A percentile compares a stretch with the other conserved stretches of the same genome.
Conservation (phyloP, 1,284 basidiomycete genomes). For the Sanghuangporus weigelae region DNA sequence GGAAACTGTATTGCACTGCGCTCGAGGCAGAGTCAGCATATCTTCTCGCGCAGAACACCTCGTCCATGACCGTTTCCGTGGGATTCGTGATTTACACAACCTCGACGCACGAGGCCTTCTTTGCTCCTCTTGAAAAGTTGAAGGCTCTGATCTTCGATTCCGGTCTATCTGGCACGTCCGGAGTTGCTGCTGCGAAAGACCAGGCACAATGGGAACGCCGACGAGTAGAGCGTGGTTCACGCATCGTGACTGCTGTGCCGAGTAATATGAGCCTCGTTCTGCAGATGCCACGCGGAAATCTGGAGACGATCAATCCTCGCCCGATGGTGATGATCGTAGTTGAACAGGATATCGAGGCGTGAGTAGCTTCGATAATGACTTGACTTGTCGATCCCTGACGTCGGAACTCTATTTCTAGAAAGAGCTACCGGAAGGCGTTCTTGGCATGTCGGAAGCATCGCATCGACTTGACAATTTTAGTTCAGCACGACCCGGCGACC, state of each 20-base stretch:
- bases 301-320: conserved; percentile 93
- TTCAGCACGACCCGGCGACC: conserved; percentile 69
- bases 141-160: conserved; percentile 25
- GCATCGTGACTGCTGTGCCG: conserved; percentile 82
- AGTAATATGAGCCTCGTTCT: conserved; percentile 87
- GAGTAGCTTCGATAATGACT: conserved; percentile 26
- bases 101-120: conserved; percentile 76
- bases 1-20: conserved; percentile 53
- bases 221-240: conserved; percentile 80
- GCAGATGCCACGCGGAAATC: conserved; percentile 97
- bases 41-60: conserved; percentile 57
- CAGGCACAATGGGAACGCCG: conserved; percentile 62
- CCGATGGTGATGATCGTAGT: conserved; percentile 87
- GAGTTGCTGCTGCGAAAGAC: conserved; percentile 25
- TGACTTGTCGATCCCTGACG: background rate
- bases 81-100: conserved; percentile 88
- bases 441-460: conserved; percentile 89
- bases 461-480: conserved; percentile 85
- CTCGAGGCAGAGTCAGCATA: conserved; percentile 20
- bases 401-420: conserved; percentile 32
- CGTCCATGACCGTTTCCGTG: conserved; percentile 78
- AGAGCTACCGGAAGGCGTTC: conserved; percentile 81
- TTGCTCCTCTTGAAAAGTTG: conserved; percentile 51
- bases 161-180: conserved; percentile 18
- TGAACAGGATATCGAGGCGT: conserved; percentile 69